phyloP scores from a whole-genome alignment of 352 stramenopile species.

The Phytopythium montanum region DNA sequence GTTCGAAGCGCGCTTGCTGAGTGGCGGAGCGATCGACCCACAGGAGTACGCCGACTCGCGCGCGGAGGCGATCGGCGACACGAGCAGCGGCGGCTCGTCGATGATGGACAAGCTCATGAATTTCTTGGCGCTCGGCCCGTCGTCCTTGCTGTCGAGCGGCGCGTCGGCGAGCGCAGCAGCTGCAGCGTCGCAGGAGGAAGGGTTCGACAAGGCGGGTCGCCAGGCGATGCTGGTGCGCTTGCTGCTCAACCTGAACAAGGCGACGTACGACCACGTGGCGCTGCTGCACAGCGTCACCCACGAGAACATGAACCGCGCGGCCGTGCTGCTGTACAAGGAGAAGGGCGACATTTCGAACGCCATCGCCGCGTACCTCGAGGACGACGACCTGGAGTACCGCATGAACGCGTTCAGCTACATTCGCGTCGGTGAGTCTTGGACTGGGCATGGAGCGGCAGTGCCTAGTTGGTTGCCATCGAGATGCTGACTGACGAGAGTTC shows the following conservation, averaged over 20 bases:
- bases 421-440: constrained; percentile 35
- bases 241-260: constrained; percentile 80
- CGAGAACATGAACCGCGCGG: constrained; percentile 81
- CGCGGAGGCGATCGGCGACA: constrained; percentile 44
- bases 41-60: constrained; percentile 79
- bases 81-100: constrained; percentile 28
- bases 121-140: constrained; percentile 75
- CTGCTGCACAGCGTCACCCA: constrained; percentile 66
- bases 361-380: constrained; percentile 77
- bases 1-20: constrained; percentile 86
- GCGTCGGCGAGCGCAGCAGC: constrained; percentile 16
- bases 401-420: constrained; percentile 87
- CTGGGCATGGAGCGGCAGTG: not conserved
- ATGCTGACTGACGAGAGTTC: not conserved
- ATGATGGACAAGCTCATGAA: constrained; percentile 91
- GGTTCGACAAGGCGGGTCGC: constrained; percentile 77
- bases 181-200: constrained; percentile 66
- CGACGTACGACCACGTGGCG: constrained; percentile 74
- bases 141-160: constrained; percentile 47
- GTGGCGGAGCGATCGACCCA: constrained; percentile 75
- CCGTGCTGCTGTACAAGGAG: constrained; percentile 81
- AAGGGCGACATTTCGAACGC: constrained; percentile 65
- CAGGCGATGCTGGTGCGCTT: constrained; percentile 83
- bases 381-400: constrained; percentile 77
- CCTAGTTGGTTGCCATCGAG: not conserved